A percentile compares a stretch with the other conserved stretches of the same genome.
Conservation (phyloP, 371 early-diverging fungal species). For the Syncephalastrum monosporum region DNA sequence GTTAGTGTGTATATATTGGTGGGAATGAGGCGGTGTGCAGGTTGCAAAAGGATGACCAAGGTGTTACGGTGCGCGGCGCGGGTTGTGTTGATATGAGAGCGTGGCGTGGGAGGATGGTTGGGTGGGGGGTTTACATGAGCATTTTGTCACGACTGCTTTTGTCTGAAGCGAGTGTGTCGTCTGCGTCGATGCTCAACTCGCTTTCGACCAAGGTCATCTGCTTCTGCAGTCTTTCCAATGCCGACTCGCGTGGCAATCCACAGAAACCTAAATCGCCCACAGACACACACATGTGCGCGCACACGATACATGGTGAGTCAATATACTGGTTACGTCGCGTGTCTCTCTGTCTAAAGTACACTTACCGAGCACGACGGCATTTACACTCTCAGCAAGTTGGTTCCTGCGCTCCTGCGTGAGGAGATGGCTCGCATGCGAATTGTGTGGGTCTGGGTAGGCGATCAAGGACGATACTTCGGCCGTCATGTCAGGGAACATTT, state of each 20-base stretch:
- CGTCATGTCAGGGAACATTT: constrained; percentile 20
- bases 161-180: not conserved
- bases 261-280: constrained; percentile 7
- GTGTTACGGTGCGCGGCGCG: too few relatives aligned
- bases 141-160: constrained; percentile 8
- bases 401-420: constrained; percentile 33
- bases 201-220: constrained; percentile 7
- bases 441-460: constrained; percentile 38
- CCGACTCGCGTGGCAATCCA: constrained; percentile 9
- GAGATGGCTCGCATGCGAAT: constrained; percentile 30
- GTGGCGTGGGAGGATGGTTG: not conserved
- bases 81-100: too few relatives aligned
- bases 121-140: constrained; percentile 6
- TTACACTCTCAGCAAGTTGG: constrained; percentile 33
- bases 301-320: not conserved
- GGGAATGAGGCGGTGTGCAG: too few relatives aligned
- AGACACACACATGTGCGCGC: not conserved
- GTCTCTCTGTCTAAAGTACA: not conserved
- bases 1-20: too few relatives aligned
- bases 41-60: too few relatives aligned
- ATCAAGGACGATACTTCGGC: constrained; percentile 39
- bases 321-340: too few relatives aligned
- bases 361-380: constrained; percentile 28
- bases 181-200: constrained; percentile 5
- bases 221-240: constrained; percentile 11